Evolutionary conservation across 495 filamentous ascomycete genomes (phyloP).

Genomic region (Aspergillus diversus): DNA sequence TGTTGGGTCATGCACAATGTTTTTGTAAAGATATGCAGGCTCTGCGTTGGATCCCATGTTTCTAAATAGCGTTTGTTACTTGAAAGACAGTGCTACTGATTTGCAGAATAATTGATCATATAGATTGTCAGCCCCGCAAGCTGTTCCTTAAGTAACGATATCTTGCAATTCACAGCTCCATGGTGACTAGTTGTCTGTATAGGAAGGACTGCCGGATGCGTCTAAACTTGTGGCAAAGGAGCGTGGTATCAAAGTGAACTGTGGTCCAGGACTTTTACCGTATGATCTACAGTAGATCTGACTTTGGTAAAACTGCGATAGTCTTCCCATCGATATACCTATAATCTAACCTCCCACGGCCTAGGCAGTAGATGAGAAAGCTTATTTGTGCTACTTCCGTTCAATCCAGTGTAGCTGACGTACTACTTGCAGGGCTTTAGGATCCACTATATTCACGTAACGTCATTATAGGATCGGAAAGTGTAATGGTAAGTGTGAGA

Average conservation of each 20-base stretch:
- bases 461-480: neutral
- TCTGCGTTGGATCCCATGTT: slow-evolving; percentile 11
- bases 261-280: neutral
- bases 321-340: neutral
- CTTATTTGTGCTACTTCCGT: neutral
- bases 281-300: neutral
- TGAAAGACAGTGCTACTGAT: neutral
- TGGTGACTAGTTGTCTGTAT: neutral
- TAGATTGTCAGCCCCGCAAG: neutral
- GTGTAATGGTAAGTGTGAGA: neutral
- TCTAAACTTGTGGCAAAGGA: neutral
- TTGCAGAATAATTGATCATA: neutral
- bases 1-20: slow-evolving; percentile 6
- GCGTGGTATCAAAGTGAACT: neutral
- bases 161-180: neutral
- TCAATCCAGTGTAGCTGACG: neutral
- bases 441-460: neutral
- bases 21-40: slow-evolving; percentile 20
- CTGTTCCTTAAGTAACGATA: neutral
- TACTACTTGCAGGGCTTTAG: neutral
- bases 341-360: neutral
- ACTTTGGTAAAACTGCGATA: neutral
- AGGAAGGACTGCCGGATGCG: neutral
- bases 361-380: neutral
- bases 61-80: neutral